Evolutionary conservation across 2,329 filamentous ascomycete genomes (phyloP).

Genomic region (Venturia aucupariae): DNA sequence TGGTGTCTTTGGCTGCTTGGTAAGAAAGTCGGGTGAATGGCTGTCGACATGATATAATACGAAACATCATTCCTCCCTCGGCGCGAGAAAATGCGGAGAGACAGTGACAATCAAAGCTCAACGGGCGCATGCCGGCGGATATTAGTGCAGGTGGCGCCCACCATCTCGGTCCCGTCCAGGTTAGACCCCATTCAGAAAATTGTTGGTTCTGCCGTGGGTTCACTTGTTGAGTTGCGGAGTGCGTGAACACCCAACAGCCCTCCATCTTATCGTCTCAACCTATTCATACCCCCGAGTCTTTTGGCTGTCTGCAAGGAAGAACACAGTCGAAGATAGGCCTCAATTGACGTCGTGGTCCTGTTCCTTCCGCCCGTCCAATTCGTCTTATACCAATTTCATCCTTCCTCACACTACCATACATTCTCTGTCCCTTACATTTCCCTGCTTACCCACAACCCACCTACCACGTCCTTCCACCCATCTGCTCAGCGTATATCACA

Average conservation of each 20-base stretch:
- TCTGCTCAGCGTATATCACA: background rate
- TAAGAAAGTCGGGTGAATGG: background rate
- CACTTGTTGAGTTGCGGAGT: slow-evolving; percentile 4
- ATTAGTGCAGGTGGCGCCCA: background rate
- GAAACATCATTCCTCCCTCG: background rate
- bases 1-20: background rate
- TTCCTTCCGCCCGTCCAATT: background rate
- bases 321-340: background rate
- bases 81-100: slow-evolving; percentile 1
- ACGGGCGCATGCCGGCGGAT: background rate
- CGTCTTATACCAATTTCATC: slow-evolving; percentile 3
- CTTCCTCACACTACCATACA: background rate
- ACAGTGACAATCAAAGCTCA: slow-evolving; percentile 3
- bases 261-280: slow-evolving; percentile 1
- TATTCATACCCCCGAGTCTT: background rate
- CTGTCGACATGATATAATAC: background rate
- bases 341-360: background rate
- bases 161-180: background rate
- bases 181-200: slow-evolving; percentile 5
- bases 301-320: background rate
- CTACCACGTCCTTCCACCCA: background rate
- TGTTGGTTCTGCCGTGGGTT: background rate
- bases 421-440: background rate
- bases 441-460: background rate
- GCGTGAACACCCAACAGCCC: slow-evolving; percentile 2